Percentiles rank a stretch among this genome's conserved stretches.
Conservation (phyloP, 2,329 filamentous ascomycete genomes). For the Talaromyces funiculosus region DNA sequence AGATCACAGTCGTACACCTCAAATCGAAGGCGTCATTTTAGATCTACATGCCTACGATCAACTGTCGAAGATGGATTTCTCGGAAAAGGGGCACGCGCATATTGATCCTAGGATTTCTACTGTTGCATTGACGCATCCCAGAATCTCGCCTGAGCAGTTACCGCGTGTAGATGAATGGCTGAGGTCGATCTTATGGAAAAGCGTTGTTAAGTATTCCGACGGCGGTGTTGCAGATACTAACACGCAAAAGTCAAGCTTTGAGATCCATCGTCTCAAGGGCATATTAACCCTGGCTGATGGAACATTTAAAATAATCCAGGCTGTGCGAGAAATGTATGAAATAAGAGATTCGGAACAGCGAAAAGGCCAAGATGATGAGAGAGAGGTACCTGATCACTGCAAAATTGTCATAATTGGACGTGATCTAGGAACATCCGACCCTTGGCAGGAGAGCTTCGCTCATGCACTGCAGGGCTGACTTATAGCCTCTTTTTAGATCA, state of each 20-base stretch:
- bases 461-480: not conserved
- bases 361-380: conserved; percentile 7
- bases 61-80: conserved; percentile 66
- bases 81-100: conserved; percentile 77
- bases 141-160: conserved; percentile 55
- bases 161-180: conserved; percentile 72
- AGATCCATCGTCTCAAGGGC: conserved; percentile 85
- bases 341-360: conserved; percentile 58
- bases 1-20: conserved; percentile 69
- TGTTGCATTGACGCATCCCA: conserved; percentile 62
- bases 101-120: conserved; percentile 87
- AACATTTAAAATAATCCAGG: conserved; percentile 72
- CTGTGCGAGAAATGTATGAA: conserved; percentile 89
- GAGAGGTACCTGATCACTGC: conserved; percentile 25
- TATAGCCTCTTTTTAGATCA: too few relatives aligned
- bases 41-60: conserved; percentile 91
- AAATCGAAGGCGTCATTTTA: conserved; percentile 77
- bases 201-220: conserved; percentile 22
- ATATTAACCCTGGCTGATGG: conserved; percentile 63
- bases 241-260: conserved; percentile 47
- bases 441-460: conserved; percentile 32
- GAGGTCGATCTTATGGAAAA: conserved; percentile 76
- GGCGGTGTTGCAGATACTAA: not conserved
- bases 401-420: conserved; percentile 46
- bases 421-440: conserved; percentile 31